Evolutionary conservation across 2,329 filamentous ascomycete genomes (phyloP).

Genomic region (Cercospora citrullina): DNA sequence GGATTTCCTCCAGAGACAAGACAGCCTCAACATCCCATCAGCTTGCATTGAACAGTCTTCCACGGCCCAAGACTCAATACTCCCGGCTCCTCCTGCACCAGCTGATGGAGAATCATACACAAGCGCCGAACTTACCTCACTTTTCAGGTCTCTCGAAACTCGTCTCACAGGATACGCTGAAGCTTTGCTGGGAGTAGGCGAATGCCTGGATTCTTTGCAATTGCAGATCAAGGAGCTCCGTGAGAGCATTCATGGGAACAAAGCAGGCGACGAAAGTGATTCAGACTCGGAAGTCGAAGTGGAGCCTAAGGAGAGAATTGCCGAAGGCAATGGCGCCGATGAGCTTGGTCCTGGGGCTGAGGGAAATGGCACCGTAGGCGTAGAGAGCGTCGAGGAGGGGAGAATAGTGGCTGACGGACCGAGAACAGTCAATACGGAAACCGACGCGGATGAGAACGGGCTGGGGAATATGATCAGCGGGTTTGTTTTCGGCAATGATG

Average conservation of each 20-base stretch:
- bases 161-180: background rate
- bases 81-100: background rate
- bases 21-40: background rate
- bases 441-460: background rate
- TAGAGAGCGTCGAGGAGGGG: background rate
- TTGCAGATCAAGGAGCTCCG: background rate
- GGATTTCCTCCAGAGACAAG: background rate
- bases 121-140: background rate
- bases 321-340: background rate
- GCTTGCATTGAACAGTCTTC: background rate
- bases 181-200: background rate
- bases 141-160: background rate
- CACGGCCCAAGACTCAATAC: background rate
- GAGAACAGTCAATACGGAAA: background rate
- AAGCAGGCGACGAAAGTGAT: background rate
- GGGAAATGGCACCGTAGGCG: background rate
- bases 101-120: background rate
- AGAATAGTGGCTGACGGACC: background rate
- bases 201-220: conserved; percentile 6
- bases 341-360: background rate
- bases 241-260: background rate
- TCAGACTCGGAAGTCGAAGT: background rate
- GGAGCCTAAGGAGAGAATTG: background rate
- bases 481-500: conserved; percentile 1
- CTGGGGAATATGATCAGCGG: conserved; percentile 3